Evolutionary conservation across 148 eudicot species (phyloP).

Genomic region (Fagopyrum esculentum): DNA sequence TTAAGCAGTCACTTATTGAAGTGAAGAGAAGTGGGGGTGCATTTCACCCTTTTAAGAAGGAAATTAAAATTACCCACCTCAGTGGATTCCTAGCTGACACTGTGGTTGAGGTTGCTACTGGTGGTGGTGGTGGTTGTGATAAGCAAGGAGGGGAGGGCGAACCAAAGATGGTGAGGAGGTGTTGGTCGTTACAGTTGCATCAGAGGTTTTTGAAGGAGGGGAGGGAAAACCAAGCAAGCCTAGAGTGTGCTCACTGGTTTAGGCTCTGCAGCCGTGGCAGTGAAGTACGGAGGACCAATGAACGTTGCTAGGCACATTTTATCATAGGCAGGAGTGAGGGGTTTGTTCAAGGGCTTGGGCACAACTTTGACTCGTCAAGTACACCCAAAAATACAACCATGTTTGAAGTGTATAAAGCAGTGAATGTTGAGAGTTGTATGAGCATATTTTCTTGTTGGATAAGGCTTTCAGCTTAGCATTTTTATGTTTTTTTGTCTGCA

Average conservation of each 20-base stretch:
- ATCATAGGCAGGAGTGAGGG: slow-evolving; percentile 72
- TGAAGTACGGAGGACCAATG: slow-evolving; percentile 79
- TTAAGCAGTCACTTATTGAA: slow-evolving; percentile 31
- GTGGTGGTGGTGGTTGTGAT: slow-evolving; percentile 15
- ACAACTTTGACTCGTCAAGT: slow-evolving; percentile 93
- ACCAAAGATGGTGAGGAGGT: slow-evolving; percentile 58
- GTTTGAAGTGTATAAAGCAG: slow-evolving; percentile 85
- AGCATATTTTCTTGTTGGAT: no score
- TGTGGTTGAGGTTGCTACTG: slow-evolving; percentile 21
- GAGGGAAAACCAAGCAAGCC: slow-evolving; percentile 38
- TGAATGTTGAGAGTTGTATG: slow-evolving; percentile 20
- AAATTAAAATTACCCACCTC: background rate
- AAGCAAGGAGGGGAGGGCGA: slow-evolving; percentile 47
- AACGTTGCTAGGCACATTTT: slow-evolving; percentile 74
- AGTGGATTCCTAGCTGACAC: background rate
- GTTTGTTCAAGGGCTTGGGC: slow-evolving; percentile 79
- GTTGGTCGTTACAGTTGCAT: slow-evolving; percentile 86
- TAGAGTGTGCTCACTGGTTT: slow-evolving; percentile 67
- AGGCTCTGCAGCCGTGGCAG: slow-evolving; percentile 39
- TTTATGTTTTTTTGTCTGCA: no score
- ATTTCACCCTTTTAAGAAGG: slow-evolving; percentile 71
- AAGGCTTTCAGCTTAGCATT: no score
- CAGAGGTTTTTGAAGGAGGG: slow-evolving; percentile 29
- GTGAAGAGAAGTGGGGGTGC: slow-evolving; percentile 52
- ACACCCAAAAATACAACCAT: slow-evolving; percentile 75